Percentiles rank a stretch among this genome's conserved stretches.
phyloP scores from a whole-genome alignment of 139 green algal species.

The Choricystis sp. region DNA sequence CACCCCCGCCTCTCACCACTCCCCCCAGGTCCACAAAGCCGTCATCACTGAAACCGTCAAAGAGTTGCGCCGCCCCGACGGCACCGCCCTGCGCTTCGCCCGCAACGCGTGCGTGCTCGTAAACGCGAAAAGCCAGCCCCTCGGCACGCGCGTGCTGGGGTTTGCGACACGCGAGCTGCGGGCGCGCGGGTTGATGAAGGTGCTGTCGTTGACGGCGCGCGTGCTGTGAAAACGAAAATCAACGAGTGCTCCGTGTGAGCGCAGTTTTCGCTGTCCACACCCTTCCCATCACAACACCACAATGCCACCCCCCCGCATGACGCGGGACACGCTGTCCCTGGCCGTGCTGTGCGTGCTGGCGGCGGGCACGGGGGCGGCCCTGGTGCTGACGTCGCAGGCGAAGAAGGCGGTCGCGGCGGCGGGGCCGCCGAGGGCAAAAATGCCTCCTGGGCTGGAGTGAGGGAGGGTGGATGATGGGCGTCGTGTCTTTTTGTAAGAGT shows the following conservation, averaged over 20 bases:
- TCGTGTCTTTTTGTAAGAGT: neutral
- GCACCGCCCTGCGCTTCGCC: conserved; percentile 31
- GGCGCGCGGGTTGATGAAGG: conserved; percentile 30
- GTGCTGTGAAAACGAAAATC: conserved; percentile 25
- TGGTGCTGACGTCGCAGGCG: conserved; percentile 7
- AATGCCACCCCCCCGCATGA: neutral
- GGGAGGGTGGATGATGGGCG: neutral
- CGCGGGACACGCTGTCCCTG: conserved; percentile 11
- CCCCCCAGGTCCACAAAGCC: conserved; percentile 31
- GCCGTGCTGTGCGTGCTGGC: conserved; percentile 9
- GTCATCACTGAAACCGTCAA: conserved; percentile 47
- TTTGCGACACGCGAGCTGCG: conserved; percentile 45
- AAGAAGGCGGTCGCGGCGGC: conserved; percentile 5
- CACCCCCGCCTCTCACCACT: neutral
- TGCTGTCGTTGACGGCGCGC: conserved; percentile 30
- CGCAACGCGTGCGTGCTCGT: conserved; percentile 38
- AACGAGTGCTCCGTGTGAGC: neutral
- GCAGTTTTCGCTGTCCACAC: too few relatives aligned
- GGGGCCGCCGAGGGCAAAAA: neutral
- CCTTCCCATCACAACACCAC: too few relatives aligned
- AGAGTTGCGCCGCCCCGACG: conserved; percentile 17
- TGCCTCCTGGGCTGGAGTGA: too few relatives aligned
- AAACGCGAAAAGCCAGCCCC: conserved; percentile 28
- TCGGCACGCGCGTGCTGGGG: conserved; percentile 39
- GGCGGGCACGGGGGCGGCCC: conserved; percentile 14